Base-by-base conservation (phyloP, 1,139 yeast genomes). In the Yamadazyma siamensis region DNA sequence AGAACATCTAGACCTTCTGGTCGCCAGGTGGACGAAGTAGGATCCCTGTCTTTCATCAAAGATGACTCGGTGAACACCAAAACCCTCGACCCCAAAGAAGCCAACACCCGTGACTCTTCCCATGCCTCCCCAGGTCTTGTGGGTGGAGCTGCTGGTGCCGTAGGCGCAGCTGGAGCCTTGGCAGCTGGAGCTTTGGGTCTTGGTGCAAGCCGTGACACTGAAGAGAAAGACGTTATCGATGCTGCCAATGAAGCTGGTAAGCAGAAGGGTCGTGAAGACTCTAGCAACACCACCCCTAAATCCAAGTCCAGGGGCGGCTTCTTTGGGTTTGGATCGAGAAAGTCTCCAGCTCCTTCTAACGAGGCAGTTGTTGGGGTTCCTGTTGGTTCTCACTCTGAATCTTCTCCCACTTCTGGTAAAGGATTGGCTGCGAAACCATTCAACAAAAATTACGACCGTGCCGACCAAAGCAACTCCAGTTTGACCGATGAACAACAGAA, bases 161-260 rank as follows among this genome's bases (percentile, higher is more conserved):
- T 39, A 20, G 40, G 38, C 10, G 41, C 41, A n/a, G 38, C 30
- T 17, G 46, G 46, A 24, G 38, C 42, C 21, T 32, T 36, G 10
- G 42, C 43, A n/a, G 42, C 42, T 16, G 40, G 39, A 11, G 41
- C 39, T 15, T 33, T 36, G 14, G 47, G 50, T 5, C 34, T 46
- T 21, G 28, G 35, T 6, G 34, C 29, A 13, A 38, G 42, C 4
- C 36, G 26, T n/a, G 21, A 28, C 7, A 35, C 40, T n/a, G 37
- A 34, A 20, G 23, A 31, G 10, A 15, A 31, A 15, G 18, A 14
- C 11, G 22, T 36, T 12, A 24, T 43, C 14, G 29, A 32, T 14
- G 31, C 29, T 11, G 36, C 54, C 11, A 46, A 50, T 29, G 49
- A 45, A 25, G 46, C 47, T 13, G 55, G 54, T 17, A 35, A 31